phyloP scores from a whole-genome alignment of 208 protist species.

The Leishmania major region DNA sequence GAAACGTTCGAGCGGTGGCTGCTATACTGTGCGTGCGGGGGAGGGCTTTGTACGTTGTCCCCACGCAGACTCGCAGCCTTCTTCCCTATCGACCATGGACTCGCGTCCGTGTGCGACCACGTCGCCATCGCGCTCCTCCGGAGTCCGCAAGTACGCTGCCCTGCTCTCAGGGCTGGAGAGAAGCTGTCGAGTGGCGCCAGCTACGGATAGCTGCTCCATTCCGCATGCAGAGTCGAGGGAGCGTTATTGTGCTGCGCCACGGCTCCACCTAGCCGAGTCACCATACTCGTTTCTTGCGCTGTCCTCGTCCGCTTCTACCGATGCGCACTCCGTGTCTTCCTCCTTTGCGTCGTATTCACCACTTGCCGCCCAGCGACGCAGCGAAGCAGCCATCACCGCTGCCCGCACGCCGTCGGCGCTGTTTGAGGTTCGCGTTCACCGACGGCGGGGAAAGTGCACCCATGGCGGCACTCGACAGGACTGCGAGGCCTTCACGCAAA shows the following conservation, averaged over 20 bases:
- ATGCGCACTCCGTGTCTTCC: not conserved
- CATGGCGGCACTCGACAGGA: not conserved
- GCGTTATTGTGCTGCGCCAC: not conserved
- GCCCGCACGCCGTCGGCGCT: not conserved
- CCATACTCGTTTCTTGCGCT: not conserved
- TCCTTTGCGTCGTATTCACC: slow-evolving; percentile 21
- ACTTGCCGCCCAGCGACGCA: not conserved
- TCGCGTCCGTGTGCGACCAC: not conserved
- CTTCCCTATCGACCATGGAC: not conserved
- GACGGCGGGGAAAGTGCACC: not conserved
- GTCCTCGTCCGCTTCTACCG: not conserved
- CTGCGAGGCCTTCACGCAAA: not conserved
- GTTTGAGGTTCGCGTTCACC: slow-evolving; percentile 13
- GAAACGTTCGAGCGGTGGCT: not conserved
- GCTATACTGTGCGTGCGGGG: not conserved
- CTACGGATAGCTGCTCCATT: not conserved
- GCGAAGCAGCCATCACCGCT: not conserved
- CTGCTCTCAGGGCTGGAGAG: slow-evolving; percentile 13
- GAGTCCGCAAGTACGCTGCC: not conserved
- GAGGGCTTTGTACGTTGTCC: not conserved
- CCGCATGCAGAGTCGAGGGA: not conserved
- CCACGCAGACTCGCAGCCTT: not conserved
- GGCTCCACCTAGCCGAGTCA: not conserved
- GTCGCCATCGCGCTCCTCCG: not conserved
- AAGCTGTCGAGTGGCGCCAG: slow-evolving; percentile 1